A percentile compares a stretch with the other conserved stretches of the same genome.
Evolutionary conservation across 2,329 filamentous ascomycete species (phyloP).

Genomic region (Penicillium aurantiogriseum): DNA sequence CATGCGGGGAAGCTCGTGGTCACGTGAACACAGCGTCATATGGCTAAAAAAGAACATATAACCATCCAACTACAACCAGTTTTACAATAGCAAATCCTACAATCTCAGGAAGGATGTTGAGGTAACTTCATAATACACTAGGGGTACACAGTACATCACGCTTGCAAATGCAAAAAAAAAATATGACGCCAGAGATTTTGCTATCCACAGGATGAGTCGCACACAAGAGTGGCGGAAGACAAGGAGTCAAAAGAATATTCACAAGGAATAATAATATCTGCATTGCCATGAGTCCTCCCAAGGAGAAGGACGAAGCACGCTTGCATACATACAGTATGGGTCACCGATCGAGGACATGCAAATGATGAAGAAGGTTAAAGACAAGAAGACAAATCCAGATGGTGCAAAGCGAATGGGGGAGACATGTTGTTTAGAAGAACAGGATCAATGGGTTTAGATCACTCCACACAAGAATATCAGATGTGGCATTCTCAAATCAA

Average conservation of each 20-base stretch:
- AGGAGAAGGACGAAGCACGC: constrained; percentile 1
- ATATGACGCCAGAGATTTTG: constrained; percentile 14
- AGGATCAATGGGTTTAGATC: not conserved
- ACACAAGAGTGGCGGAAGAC: constrained; percentile 13
- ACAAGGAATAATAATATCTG: constrained; percentile 23
- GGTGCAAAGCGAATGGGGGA: not conserved
- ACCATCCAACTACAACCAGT: not conserved
- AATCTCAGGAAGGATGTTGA: not conserved
- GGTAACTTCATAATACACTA: constrained; percentile 13
- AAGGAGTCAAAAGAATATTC: constrained; percentile 22
- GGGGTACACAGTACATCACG: constrained; percentile 22
- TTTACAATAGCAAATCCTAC: not conserved
- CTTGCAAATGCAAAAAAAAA: constrained; percentile 10
- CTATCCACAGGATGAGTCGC: constrained; percentile 24
- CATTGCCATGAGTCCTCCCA: constrained; percentile 13
- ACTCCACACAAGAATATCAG: not conserved
- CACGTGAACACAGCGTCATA: constrained; percentile 9
- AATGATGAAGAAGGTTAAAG: constrained; percentile 6
- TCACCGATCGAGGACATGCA: constrained; percentile 4
- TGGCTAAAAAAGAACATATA: not conserved
- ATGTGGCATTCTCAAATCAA: not conserved
- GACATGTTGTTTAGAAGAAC: not conserved
- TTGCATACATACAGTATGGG: constrained; percentile 12
- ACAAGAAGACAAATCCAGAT: not conserved
- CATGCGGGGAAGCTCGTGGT: constrained; percentile 3